Conservation (phyloP, 345 rosid species). For the Boechera divaricarpa region DNA sequence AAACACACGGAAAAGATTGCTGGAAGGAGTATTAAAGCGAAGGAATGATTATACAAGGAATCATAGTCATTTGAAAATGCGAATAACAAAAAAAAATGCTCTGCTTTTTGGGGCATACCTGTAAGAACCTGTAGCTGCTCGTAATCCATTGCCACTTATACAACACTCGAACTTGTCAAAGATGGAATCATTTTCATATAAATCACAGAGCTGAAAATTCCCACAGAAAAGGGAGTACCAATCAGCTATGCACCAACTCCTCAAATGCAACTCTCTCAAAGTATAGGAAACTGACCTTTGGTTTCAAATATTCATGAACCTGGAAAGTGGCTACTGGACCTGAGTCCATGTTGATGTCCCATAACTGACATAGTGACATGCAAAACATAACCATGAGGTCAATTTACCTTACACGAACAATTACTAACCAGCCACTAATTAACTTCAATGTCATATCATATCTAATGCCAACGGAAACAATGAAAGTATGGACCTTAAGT, state of each 20-base stretch:
- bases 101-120: slow-evolving; percentile 56
- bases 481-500: slow-evolving; percentile 65
- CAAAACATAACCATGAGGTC: slow-evolving; percentile 32
- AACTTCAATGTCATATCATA: slow-evolving; percentile 2
- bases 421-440: slow-evolving; percentile 2
- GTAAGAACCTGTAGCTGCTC: slow-evolving; percentile 98
- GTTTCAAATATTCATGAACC: slow-evolving; percentile 94
- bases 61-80: slow-evolving; percentile 22
- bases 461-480: background rate
- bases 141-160: slow-evolving; percentile 86
- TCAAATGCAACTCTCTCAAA: slow-evolving; percentile 34
- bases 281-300: slow-evolving; percentile 61
- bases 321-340: slow-evolving; percentile 95
- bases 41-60: slow-evolving; percentile 18
- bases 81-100: slow-evolving; percentile 1
- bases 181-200: slow-evolving; percentile 96
- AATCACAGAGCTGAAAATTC: slow-evolving; percentile 84
- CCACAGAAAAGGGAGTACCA: slow-evolving; percentile 29
- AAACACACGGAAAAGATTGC: slow-evolving; percentile 96
- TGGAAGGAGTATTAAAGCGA: slow-evolving; percentile 39
- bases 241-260: slow-evolving; percentile 21
- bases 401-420: background rate
- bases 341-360: slow-evolving; percentile 99
- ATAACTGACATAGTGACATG: slow-evolving; percentile 60
- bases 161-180: slow-evolving; percentile 99